Conservation (phyloP, 257 asterid species). For the Linaria vulgaris region DNA sequence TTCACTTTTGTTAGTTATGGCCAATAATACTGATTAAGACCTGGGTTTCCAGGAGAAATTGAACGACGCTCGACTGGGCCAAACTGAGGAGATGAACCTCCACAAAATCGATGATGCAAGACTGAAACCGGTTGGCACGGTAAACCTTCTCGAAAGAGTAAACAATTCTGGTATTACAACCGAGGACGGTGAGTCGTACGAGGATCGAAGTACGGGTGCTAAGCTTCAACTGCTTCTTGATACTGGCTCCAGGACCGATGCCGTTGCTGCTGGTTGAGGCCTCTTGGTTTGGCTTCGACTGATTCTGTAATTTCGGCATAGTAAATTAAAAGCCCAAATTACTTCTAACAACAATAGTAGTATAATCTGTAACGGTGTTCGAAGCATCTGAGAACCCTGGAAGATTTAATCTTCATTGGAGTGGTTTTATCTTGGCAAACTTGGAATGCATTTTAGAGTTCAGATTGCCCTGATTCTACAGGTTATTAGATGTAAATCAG, state of each 20-base stretch:
- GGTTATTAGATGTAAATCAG: conserved; percentile 19
- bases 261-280: conserved; percentile 89
- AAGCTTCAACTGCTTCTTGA: conserved; percentile 87
- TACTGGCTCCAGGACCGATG: conserved; percentile 64
- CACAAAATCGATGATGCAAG: conserved; percentile 43
- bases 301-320: conserved; percentile 77
- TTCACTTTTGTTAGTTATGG: background rate
- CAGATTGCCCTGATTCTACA: conserved; percentile 43
- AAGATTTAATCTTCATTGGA: conserved; percentile 26
- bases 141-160: conserved; percentile 80
- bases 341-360: conserved; percentile 61
- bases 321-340: too few relatives aligned
- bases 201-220: conserved; percentile 50
- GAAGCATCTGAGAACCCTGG: conserved; percentile 20
- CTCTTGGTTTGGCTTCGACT: too few relatives aligned
- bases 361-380: conserved; percentile 32
- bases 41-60: conserved; percentile 62
- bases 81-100: conserved; percentile 29
- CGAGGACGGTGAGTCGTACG: conserved; percentile 50
- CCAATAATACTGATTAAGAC: background rate
- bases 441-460: conserved; percentile 58
- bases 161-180: conserved; percentile 49
- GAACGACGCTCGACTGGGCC: conserved; percentile 37
- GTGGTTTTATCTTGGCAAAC: conserved; percentile 41
- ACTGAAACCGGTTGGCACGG: conserved; percentile 68